phyloP scores from a whole-genome alignment of 2,329 filamentous ascomycete species.

The Rachicladosporium sp. region DNA sequence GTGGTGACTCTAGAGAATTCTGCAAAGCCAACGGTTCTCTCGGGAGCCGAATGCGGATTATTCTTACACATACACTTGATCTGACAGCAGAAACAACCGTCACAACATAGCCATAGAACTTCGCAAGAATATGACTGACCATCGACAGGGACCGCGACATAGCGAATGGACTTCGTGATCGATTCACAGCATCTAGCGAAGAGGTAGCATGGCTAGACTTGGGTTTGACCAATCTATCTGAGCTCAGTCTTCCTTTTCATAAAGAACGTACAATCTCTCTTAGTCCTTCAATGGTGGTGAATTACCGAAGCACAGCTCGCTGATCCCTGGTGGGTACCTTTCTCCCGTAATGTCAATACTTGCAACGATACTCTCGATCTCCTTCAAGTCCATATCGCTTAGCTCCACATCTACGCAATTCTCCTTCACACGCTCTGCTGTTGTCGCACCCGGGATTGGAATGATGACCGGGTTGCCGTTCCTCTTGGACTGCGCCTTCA shows the following conservation, averaged over 20 bases:
- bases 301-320: constrained; percentile 17
- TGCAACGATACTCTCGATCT: constrained; percentile 40
- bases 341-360: constrained; percentile 31
- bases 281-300: constrained; percentile 13
- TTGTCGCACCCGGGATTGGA: constrained; percentile 32
- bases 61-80: constrained; percentile 35
- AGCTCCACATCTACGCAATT: constrained; percentile 30
- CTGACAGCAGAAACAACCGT: no score
- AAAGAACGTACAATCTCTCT: background rate
- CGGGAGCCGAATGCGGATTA: constrained; percentile 31
- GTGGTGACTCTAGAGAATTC: constrained; percentile 37
- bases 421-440: constrained; percentile 27
- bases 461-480: constrained; percentile 33
- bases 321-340: constrained; percentile 24
- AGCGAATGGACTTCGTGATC: no score
- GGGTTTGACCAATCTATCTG: background rate
- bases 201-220: background rate
- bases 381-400: constrained; percentile 36
- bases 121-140: no score
- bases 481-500: constrained; percentile 29
- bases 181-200: no score
- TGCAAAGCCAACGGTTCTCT: constrained; percentile 37
- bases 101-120: no score
- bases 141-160: no score
- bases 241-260: no score